phyloP scores from a whole-genome alignment of 2,329 filamentous ascomycete genomes.

The Cytospora chrysosperma region DNA sequence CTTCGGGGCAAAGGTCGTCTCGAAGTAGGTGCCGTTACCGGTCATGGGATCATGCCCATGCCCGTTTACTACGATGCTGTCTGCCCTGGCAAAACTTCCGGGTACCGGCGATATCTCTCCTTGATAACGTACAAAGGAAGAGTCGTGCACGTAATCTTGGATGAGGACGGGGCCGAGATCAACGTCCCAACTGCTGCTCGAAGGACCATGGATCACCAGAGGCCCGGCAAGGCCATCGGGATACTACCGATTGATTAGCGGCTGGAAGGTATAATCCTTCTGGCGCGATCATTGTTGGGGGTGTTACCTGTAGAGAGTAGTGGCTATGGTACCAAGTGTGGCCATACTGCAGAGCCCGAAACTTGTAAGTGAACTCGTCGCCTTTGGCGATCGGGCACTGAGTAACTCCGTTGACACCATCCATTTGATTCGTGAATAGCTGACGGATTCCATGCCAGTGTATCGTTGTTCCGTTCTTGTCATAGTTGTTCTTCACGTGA shows the following conservation, averaged over 20 bases:
- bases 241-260: constrained; percentile 31
- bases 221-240: constrained; percentile 48
- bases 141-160: constrained; percentile 47
- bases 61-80: constrained; percentile 40
- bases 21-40: constrained; percentile 23
- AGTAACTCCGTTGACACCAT: constrained; percentile 36
- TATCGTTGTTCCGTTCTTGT: constrained; percentile 33
- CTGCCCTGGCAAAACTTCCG: constrained; percentile 20
- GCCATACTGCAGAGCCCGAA: constrained; percentile 37
- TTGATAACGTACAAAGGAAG: constrained; percentile 26
- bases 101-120: constrained; percentile 20
- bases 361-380: constrained; percentile 37
- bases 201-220: constrained; percentile 48
- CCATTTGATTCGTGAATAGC: constrained; percentile 33
- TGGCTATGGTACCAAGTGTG: constrained; percentile 41
- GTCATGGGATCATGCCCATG: constrained; percentile 26
- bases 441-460: constrained; percentile 39
- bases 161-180: constrained; percentile 48
- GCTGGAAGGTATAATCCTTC: constrained; percentile 16
- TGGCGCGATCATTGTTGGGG: constrained; percentile 12
- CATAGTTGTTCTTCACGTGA: constrained; percentile 30
- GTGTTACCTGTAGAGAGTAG: constrained; percentile 38
- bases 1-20: constrained; percentile 31
- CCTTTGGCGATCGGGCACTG: constrained; percentile 57
- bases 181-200: constrained; percentile 45